Conservation (phyloP, 345 rosid genomes). For the Mangifera indica region DNA sequence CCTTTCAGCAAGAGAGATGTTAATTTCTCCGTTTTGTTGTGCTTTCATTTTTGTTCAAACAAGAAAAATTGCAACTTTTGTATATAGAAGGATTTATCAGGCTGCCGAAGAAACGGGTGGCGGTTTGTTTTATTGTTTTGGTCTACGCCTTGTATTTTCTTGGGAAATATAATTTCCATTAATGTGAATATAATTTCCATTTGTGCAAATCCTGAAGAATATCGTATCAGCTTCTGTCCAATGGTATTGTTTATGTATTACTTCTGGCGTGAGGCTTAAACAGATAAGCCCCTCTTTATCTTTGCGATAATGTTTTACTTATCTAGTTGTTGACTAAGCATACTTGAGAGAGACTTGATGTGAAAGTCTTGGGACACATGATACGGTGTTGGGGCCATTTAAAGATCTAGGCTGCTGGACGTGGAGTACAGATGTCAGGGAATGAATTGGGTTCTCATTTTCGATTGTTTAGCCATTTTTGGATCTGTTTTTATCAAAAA, state of each 20-base stretch:
- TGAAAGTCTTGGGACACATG: slow-evolving; percentile 17
- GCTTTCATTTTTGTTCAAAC: background rate
- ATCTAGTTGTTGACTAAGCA: slow-evolving; percentile 16
- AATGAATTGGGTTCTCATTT: too few relatives aligned
- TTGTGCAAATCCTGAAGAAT: too few relatives aligned
- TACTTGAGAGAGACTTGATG: background rate
- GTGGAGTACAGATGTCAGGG: too few relatives aligned
- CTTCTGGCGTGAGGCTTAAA: slow-evolving; percentile 20
- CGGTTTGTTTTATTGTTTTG: slow-evolving; percentile 22
- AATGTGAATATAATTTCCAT: slow-evolving; percentile 18
- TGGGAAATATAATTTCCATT: background rate
- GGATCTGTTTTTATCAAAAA: too few relatives aligned
- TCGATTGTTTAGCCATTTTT: too few relatives aligned
- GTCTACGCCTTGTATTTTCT: slow-evolving; percentile 20
- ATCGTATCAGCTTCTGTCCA: background rate
- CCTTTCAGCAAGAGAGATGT: slow-evolving; percentile 22
- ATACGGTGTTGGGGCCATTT: slow-evolving; percentile 20
- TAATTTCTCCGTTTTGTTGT: slow-evolving; percentile 34
- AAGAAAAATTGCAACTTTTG: slow-evolving; percentile 13
- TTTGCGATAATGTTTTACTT: slow-evolving; percentile 17
- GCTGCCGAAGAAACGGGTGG: slow-evolving; percentile 34
- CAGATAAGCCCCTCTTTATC: slow-evolving; percentile 30
- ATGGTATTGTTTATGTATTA: background rate
- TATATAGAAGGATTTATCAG: slow-evolving; percentile 26
- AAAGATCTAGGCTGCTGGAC: slow-evolving; percentile 1